A percentile compares a stretch with the other conserved stretches of the same genome.
Conservation (phyloP, 2,329 filamentous ascomycete genomes). For the Domatiomyces globalis region DNA sequence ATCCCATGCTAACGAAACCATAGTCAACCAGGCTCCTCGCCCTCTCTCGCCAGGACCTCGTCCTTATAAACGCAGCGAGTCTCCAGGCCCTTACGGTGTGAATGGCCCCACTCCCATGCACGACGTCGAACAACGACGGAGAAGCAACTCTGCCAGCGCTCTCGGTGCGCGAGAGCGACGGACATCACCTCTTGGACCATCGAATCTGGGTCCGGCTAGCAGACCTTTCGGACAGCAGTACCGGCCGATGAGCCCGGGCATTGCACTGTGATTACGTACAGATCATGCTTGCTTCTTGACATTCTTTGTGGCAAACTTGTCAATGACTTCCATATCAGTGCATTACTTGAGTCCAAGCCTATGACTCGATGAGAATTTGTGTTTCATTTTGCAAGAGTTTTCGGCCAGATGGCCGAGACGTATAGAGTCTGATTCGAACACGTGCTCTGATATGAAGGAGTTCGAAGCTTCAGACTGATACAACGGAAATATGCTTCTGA, state of each 20-base stretch:
- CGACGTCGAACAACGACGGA: constrained; percentile 24
- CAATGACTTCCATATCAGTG: not conserved
- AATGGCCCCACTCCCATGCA: constrained; percentile 29
- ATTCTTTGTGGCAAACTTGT: not conserved
- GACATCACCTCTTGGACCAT: constrained; percentile 22
- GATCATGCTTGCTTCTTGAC: not conserved
- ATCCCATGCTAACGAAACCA: not conserved
- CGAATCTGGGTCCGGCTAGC: constrained; percentile 13
- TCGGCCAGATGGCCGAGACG: not conserved
- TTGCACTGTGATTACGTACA: constrained; percentile 7
- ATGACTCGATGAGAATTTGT: not conserved
- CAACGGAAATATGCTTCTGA: not conserved
- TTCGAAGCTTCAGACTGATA: not conserved
- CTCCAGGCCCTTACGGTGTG: constrained; percentile 31
- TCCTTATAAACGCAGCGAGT: constrained; percentile 30
- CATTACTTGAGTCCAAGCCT: not conserved
- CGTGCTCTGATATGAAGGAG: not conserved
- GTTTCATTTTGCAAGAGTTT: not conserved
- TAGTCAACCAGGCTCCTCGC: constrained; percentile 21
- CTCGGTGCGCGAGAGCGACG: constrained; percentile 27
- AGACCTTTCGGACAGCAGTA: not conserved
- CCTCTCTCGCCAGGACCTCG: constrained; percentile 37
- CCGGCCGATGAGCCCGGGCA: constrained; percentile 5
- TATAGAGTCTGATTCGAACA: not conserved
- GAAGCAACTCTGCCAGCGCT: constrained; percentile 33